Conservation (phyloP, 78 protist species). For the Chrysochromulina parva region DNA sequence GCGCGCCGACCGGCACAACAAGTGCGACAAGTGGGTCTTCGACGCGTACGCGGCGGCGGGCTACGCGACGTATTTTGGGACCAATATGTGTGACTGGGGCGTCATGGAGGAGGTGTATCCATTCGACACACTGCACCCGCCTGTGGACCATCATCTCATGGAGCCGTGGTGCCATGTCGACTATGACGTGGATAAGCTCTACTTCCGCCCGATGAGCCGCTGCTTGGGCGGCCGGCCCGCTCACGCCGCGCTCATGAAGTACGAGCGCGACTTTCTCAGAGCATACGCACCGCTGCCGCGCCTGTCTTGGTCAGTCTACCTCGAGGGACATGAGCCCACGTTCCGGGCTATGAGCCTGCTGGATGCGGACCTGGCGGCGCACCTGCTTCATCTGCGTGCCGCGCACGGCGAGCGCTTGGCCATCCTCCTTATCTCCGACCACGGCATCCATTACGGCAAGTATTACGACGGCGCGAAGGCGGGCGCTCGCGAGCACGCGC, state of each 20-base stretch:
- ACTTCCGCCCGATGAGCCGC: neutral
- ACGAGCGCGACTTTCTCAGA: neutral
- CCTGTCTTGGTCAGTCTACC: neutral
- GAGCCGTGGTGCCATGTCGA: conserved; percentile 18
- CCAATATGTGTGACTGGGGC: conserved; percentile 25
- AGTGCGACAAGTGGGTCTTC: neutral
- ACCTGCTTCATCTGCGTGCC: neutral
- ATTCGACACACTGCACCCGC: neutral
- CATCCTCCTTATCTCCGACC: conserved; percentile 12
- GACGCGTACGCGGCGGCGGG: neutral
- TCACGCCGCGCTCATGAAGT: neutral
- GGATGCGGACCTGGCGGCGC: conserved; percentile 2
- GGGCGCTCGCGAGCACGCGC: neutral
- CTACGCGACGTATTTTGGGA: neutral
- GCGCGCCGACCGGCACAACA: neutral
- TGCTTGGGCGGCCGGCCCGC: neutral
- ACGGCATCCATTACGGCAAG: conserved; percentile 25
- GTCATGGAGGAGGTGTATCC: conserved; percentile 29
- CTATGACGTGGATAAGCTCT: conserved; percentile 22
- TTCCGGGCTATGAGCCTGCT: neutral
- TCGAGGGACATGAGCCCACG: neutral
- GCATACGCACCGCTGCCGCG: neutral
- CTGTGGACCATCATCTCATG: neutral
- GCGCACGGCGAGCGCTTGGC: neutral
- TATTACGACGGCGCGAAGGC: neutral